Conservation (phyloP, 805 yeast genomes). For the Kodamaea kakaduensis region DNA sequence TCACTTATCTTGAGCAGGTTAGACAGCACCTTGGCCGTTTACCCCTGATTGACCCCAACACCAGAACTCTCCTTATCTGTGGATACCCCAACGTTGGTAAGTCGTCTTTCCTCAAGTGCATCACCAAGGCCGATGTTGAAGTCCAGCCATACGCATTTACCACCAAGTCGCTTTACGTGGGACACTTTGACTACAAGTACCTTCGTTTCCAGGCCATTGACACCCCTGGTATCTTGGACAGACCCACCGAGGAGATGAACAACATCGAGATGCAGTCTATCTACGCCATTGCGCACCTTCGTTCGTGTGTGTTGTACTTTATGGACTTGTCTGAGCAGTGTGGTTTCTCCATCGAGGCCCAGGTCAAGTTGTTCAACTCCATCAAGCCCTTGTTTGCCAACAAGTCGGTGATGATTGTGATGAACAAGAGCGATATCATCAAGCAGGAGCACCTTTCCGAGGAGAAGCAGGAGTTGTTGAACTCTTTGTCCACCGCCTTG, state of each 20-base stretch:
- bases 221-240: constrained; percentile 97
- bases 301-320: constrained; percentile 93
- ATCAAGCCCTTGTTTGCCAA: constrained; percentile 97
- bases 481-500: constrained; percentile 52
- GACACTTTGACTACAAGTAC: constrained; percentile 98
- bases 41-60: constrained; percentile 97
- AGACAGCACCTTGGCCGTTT: constrained; percentile 98
- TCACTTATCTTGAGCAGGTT: constrained; percentile 92
- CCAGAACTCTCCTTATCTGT: constrained; percentile 94
- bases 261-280: constrained; percentile 99
- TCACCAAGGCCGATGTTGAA: constrained; percentile 97
- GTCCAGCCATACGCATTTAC: constrained; percentile 99
- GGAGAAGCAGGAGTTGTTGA: constrained; percentile 67
- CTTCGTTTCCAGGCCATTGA: constrained; percentile 98
- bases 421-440: constrained; percentile 92
- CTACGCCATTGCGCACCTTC: constrained; percentile 96
- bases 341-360: constrained; percentile 96
- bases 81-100: constrained; percentile 99
- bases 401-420: constrained; percentile 91
- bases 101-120: constrained; percentile 86
- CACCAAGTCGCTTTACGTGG: constrained; percentile 94
- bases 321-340: constrained; percentile 99
- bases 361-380: constrained; percentile 93
- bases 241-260: constrained; percentile 99
- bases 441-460: constrained; percentile 76